Percentiles rank a stretch among this genome's conserved stretches.
phyloP scores from a whole-genome alignment of 345 rosid genomes.

The Pugionium dolabratum region DNA sequence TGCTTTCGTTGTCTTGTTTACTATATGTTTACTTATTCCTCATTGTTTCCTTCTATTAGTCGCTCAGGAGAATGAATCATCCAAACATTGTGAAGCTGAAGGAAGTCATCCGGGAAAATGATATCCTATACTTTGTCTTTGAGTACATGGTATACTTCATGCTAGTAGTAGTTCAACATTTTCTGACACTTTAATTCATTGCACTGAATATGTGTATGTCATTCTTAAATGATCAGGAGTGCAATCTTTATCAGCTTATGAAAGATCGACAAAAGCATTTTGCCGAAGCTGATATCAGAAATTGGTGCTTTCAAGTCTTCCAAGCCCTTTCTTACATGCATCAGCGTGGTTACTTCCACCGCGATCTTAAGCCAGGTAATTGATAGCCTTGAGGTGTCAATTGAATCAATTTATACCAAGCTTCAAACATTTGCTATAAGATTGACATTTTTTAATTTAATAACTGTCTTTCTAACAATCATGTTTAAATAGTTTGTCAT shows the following conservation, averaged over 20 bases:
- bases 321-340: conserved; percentile 96
- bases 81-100: conserved; percentile 93
- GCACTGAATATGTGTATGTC: conserved; percentile 18
- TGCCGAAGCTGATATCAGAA: conserved; percentile 75
- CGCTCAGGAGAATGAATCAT: conserved; percentile 86
- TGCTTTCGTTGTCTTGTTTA: background rate
- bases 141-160: conserved; percentile 81
- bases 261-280: conserved; percentile 75
- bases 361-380: conserved; percentile 97
- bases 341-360: conserved; percentile 94
- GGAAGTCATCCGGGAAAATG: conserved; percentile 93
- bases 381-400: conserved; percentile 19
- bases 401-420: background rate
- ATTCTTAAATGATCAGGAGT: conserved; percentile 57
- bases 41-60: conserved; percentile 44
- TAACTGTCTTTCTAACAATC: background rate
- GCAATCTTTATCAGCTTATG: conserved; percentile 91
- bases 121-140: conserved; percentile 81
- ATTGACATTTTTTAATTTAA: background rate
- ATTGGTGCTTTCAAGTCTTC: conserved; percentile 97
- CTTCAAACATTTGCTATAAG: background rate
- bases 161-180: conserved; percentile 13
- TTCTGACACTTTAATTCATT: background rate
- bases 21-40: background rate
- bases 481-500: conserved; percentile 10